Conservation (phyloP, 495 filamentous ascomycete genomes). For the Hyaloscypha finlandica region DNA sequence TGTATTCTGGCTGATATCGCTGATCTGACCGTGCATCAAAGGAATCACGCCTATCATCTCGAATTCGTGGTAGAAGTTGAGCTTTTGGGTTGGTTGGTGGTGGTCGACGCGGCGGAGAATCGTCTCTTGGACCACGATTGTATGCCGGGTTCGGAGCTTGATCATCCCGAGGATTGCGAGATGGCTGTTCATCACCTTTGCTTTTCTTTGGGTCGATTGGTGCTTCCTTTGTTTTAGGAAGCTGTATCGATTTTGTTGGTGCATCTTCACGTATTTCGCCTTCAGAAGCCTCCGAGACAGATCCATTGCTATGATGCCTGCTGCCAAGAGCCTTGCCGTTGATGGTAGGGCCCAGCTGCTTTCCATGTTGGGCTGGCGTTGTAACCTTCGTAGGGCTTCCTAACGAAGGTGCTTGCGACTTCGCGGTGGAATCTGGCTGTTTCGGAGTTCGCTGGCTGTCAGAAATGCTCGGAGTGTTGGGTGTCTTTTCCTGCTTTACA, state of each 20-base stretch:
- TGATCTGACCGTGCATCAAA: conserved; percentile 15
- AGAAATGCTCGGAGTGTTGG: not conserved
- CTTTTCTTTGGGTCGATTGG: not conserved
- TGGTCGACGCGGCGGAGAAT: conserved; percentile 9
- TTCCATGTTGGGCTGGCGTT: conserved; percentile 19
- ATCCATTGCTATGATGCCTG: conserved; percentile 18
- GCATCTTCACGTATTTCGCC: conserved; percentile 34
- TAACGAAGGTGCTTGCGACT: conserved; percentile 28
- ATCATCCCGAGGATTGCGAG: conserved; percentile 15
- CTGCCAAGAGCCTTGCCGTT: conserved; percentile 8
- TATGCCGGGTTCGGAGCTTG: not conserved
- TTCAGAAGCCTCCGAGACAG: conserved; percentile 28
- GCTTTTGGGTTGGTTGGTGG: conserved; percentile 14
- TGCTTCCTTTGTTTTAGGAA: conserved; percentile 18
- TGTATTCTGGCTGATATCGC: conserved; percentile 11
- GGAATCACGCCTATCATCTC: conserved; percentile 19
- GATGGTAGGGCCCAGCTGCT: not conserved
- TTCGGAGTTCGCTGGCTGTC: conserved; percentile 5
- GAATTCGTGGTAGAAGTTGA: conserved; percentile 4
- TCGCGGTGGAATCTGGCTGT: conserved; percentile 6
- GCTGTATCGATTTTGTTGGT: conserved; percentile 5
- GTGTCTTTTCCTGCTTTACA: conserved; percentile 18
- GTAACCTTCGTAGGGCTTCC: conserved; percentile 29
- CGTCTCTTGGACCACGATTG: conserved; percentile 12
- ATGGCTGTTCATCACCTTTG: conserved; percentile 10